Conservation (phyloP, 2,329 filamentous ascomycete genomes). For the Aureobasidium pullulans region DNA sequence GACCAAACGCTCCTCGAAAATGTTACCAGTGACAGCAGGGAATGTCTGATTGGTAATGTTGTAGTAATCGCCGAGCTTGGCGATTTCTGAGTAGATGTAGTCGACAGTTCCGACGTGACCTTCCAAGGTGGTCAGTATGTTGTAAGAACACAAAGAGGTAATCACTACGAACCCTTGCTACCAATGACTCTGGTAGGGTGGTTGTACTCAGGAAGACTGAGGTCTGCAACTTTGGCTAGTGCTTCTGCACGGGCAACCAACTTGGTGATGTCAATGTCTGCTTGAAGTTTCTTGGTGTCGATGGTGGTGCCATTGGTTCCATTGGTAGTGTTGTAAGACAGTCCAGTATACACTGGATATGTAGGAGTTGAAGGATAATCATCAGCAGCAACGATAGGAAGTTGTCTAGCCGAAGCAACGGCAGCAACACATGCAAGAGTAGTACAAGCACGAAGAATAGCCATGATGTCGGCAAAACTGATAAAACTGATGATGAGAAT, state of each 20-base stretch:
- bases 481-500: background rate
- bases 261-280: constrained; percentile 47
- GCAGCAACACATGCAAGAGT: constrained; percentile 10
- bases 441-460: constrained; percentile 6
- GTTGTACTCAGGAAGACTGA: constrained; percentile 52
- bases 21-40: constrained; percentile 24
- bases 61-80: constrained; percentile 54
- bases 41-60: constrained; percentile 44
- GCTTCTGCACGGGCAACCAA: constrained; percentile 54
- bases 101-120: constrained; percentile 22
- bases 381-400: background rate
- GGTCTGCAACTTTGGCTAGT: constrained; percentile 56
- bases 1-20: constrained; percentile 33
- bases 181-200: constrained; percentile 67
- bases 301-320: background rate
- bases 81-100: constrained; percentile 24
- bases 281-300: constrained; percentile 38
- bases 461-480: background rate
- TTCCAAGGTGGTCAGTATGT: background rate
- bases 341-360: background rate
- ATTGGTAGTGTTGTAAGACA: background rate
- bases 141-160: background rate
- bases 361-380: background rate
- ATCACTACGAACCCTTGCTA: constrained; percentile 45
- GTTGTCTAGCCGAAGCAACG: constrained; percentile 9